These are phyloP conservation scores for Lolium perenne DNA, from an alignment of 176 grass and related monocot genomes.

Conservation along the genomic window DNA sequence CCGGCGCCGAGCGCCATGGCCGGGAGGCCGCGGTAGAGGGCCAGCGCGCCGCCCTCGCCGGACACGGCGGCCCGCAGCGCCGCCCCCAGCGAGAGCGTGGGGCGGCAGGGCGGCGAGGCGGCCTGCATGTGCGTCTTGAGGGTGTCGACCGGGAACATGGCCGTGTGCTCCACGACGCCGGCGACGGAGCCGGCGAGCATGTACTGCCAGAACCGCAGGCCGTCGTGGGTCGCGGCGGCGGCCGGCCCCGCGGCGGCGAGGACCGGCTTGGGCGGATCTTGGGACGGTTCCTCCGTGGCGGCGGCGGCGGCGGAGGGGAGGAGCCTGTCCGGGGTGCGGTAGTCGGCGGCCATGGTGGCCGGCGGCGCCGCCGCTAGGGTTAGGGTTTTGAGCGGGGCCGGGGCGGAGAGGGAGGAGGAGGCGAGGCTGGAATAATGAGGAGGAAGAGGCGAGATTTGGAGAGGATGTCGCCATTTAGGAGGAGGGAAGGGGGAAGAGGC, in stretches of 20 bases:
- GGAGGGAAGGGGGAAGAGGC: constrained; percentile 28
- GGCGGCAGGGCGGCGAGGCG: constrained; percentile 56
- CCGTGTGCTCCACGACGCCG: constrained; percentile 86
- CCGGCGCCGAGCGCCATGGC: constrained; percentile 90
- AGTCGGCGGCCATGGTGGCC: constrained; percentile 64
- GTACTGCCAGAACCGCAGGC: constrained; percentile 91
- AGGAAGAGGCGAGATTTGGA: constrained; percentile 36
- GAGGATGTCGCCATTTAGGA: constrained; percentile 58
- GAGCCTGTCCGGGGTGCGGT: constrained; percentile 60
- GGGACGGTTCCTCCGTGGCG: constrained; percentile 39
- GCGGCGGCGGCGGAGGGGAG: constrained; percentile 42
- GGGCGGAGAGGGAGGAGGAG: constrained; percentile 35
- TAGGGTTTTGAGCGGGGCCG: constrained; percentile 43
- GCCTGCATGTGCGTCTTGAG: constrained; percentile 94
- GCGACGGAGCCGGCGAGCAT: constrained; percentile 95
- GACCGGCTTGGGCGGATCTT: constrained; percentile 43
- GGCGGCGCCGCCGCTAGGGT: constrained; percentile 29
- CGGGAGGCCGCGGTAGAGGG: constrained; percentile 80
- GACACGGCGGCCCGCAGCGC: constrained; percentile 49
- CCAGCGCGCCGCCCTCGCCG: constrained; percentile 52
- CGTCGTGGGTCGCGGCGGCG: constrained; percentile 63
- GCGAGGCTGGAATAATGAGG: constrained; percentile 46
- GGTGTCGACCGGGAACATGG: constrained; percentile 94
- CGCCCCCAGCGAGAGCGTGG: constrained; percentile 43
- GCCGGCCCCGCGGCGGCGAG: constrained; percentile 27